Conservation (phyloP, 306 rosid species). For the Inga leiocalycina region DNA sequence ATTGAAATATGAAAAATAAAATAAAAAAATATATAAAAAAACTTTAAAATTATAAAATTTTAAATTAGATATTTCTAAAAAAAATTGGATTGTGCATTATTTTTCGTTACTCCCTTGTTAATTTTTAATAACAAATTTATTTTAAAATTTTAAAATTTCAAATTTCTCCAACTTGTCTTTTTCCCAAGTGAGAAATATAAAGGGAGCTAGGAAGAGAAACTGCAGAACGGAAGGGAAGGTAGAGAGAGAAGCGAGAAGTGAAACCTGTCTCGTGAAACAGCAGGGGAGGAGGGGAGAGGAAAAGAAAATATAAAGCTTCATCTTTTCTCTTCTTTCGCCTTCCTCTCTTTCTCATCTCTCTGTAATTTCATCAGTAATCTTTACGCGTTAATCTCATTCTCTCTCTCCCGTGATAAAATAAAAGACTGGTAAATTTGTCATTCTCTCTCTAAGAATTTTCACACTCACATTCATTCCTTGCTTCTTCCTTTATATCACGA, state of each 20-base stretch:
- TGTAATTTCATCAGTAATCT: constrained; percentile 4
- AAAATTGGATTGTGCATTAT: too few relatives aligned
- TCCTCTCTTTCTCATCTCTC: constrained; percentile 22
- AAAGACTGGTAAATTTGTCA: background rate
- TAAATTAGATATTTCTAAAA: too few relatives aligned
- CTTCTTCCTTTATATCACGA: constrained; percentile 86
- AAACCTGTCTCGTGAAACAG: constrained; percentile 82
- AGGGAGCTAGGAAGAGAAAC: background rate
- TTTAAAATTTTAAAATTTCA: too few relatives aligned
- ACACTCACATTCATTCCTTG: constrained; percentile 85
- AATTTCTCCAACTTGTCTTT: too few relatives aligned
- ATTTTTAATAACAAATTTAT: too few relatives aligned
- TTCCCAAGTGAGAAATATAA: background rate
- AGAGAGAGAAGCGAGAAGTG: background rate
- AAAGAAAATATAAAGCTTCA: constrained; percentile 35
- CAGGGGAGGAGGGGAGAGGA: constrained; percentile 44
- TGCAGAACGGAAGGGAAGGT: background rate
- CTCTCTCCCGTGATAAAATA: background rate
- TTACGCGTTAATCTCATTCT: constrained; percentile 5
- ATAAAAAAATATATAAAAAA: background rate
- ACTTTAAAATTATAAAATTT: too few relatives aligned
- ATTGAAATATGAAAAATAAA: background rate
- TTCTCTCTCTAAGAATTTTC: constrained; percentile 31
- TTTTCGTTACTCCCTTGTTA: too few relatives aligned
- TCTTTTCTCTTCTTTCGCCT: constrained; percentile 32